Evolutionary conservation across 83 land plant genomes (phyloP).

Genomic region (Picea mariana): DNA sequence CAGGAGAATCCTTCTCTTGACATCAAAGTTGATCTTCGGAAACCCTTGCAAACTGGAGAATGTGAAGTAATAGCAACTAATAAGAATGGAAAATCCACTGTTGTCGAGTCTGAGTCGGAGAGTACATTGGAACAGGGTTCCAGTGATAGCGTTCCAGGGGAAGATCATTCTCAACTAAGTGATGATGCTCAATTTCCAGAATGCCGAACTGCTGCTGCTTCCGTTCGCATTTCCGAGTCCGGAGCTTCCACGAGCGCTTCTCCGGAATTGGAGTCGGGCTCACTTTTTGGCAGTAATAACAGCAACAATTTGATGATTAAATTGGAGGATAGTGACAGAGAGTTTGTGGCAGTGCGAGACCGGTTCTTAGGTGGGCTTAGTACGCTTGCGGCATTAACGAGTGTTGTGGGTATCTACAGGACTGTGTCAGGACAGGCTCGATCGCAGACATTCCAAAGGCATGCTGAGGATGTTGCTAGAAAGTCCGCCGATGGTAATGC

Average conservation of each 20-base stretch:
- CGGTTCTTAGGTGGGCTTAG: conserved; percentile 37
- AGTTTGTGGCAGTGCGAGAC: conserved; percentile 12
- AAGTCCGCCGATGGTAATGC: conserved; percentile 47
- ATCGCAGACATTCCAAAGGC: conserved; percentile 33
- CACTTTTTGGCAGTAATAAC: no score
- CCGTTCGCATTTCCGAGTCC: no score
- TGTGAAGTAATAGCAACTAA: not conserved
- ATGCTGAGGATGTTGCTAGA: conserved; percentile 38
- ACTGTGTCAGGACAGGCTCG: conserved; percentile 19
- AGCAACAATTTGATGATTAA: no score
- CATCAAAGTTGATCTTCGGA: not conserved
- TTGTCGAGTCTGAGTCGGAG: conserved; percentile 20
- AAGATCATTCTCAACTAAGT: no score
- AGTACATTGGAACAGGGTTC: no score
- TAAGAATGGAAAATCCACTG: not conserved
- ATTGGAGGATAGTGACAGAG: no score
- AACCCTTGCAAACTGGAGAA: not conserved
- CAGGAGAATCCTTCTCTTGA: conserved; percentile 14
- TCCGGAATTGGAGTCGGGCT: no score
- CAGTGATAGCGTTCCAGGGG: no score
- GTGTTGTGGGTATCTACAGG: conserved; percentile 33
- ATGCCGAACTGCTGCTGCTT: no score
- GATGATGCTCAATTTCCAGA: no score
- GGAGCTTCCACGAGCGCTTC: no score
- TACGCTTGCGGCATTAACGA: conserved; percentile 10